A percentile compares a stretch with the other conserved stretches of the same genome.
phyloP scores from a whole-genome alignment of 1,139 yeast genomes.

The Pichia inconspicua region DNA sequence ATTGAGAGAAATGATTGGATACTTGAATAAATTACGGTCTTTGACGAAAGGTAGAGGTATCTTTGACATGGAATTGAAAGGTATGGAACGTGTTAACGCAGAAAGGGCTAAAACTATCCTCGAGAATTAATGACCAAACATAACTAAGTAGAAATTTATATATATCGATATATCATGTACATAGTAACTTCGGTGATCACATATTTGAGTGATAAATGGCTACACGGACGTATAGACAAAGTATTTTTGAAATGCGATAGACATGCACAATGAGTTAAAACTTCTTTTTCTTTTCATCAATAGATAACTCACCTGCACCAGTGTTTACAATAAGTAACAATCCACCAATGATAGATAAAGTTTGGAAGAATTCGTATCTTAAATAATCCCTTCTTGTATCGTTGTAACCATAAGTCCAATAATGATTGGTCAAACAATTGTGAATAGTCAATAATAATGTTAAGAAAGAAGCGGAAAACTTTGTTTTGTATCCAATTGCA shows the following conservation, averaged over 20 bases:
- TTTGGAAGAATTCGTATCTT: slow-evolving; percentile 91
- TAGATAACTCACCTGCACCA: slow-evolving; percentile 91
- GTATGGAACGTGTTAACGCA: slow-evolving; percentile 55
- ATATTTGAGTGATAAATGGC: no score
- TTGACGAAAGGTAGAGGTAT: slow-evolving; percentile 87
- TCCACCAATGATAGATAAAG: slow-evolving; percentile 92
- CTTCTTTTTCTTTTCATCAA: slow-evolving; percentile 94
- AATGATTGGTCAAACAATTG: slow-evolving; percentile 76
- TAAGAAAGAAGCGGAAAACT: slow-evolving; percentile 74
- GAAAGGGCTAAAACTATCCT: slow-evolving; percentile 39
- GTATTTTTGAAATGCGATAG: neutral
- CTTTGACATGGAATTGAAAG: slow-evolving; percentile 68
- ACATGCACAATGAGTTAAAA: slow-evolving; percentile 35
- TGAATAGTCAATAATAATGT: slow-evolving; percentile 68
- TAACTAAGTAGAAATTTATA: neutral
- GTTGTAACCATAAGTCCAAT: slow-evolving; percentile 69
- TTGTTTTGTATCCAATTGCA: slow-evolving; percentile 89
- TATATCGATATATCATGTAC: neutral
- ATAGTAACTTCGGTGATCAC: no score
- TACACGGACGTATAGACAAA: no score
- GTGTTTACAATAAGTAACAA: slow-evolving; percentile 83
- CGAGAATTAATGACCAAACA: slow-evolving; percentile 12
- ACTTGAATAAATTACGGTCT: slow-evolving; percentile 66
- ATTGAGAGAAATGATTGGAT: slow-evolving; percentile 83
- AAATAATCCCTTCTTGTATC: slow-evolving; percentile 83